phyloP scores from a whole-genome alignment of 2,329 filamentous ascomycete species.

The Fusarium albidum region DNA sequence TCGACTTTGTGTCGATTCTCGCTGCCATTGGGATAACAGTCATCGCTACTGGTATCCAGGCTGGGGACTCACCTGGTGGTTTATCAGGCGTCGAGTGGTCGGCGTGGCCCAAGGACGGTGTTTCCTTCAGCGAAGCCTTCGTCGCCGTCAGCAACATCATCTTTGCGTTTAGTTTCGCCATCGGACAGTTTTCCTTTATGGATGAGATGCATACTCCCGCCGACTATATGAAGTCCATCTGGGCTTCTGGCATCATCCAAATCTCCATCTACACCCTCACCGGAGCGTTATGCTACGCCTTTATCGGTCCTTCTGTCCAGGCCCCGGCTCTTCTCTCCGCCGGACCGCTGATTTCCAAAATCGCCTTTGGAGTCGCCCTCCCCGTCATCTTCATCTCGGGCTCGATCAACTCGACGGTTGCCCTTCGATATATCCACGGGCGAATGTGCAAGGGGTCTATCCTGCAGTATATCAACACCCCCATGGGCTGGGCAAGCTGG shows the following conservation, averaged over 20 bases:
- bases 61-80: no score
- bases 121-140: no score
- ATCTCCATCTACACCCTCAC: conserved; percentile 73
- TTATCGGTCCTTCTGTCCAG: conserved; percentile 68
- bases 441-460: conserved; percentile 54
- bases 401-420: conserved; percentile 68
- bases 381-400: conserved; percentile 80
- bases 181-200: conserved; percentile 62
- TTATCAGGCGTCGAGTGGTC: no score
- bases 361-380: conserved; percentile 74
- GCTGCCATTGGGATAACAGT: no score
- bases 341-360: conserved; percentile 64
- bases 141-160: no score
- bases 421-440: conserved; percentile 56
- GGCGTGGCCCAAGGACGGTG: no score
- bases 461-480: conserved; percentile 57
- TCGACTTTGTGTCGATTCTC: no score
- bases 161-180: no score
- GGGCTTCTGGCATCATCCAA: conserved; percentile 68
- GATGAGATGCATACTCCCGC: conserved; percentile 60
- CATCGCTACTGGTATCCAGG: no score
- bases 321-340: conserved; percentile 75
- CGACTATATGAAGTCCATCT: conserved; percentile 63
- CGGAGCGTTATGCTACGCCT: conserved; percentile 74
- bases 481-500: conserved; percentile 63